phyloP scores from a whole-genome alignment of 1,284 basidiomycete genomes.

The Fomitopsis betulina region DNA sequence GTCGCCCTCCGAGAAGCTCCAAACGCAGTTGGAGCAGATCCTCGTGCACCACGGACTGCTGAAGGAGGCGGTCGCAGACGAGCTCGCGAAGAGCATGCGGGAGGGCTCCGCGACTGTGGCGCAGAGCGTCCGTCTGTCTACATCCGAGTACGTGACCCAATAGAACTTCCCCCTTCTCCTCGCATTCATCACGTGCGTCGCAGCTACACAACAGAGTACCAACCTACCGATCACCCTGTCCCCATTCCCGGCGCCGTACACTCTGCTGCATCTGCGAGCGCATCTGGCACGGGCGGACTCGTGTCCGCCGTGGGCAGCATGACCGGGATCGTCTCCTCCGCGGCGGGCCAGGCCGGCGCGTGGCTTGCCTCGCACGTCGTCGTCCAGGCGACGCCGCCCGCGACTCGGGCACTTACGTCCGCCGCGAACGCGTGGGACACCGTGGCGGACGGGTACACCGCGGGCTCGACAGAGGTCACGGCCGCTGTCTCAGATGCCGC shows the following conservation, averaged over 20 bases:
- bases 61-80: slow-evolving; percentile 25
- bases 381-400: slow-evolving; percentile 13
- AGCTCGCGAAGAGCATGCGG: slow-evolving; percentile 20
- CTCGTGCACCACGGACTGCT: slow-evolving; percentile 25
- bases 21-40: slow-evolving; percentile 25
- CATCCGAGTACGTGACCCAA: slow-evolving; percentile 9
- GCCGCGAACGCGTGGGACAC: slow-evolving; percentile 11
- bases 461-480: slow-evolving; percentile 14
- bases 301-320: slow-evolving; percentile 18
- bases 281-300: slow-evolving; percentile 16
- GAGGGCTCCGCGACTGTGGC: slow-evolving; percentile 17
- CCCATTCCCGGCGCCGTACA: slow-evolving; percentile 13
- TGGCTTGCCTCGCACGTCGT: slow-evolving; percentile 20
- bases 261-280: slow-evolving; percentile 7
- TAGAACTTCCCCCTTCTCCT: background rate
- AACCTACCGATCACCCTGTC: slow-evolving; percentile 15
- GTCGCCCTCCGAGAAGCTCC: slow-evolving; percentile 16
- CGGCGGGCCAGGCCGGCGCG: slow-evolving; percentile 19
- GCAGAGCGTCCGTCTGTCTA: slow-evolving; percentile 12
- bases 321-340: slow-evolving; percentile 15
- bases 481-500: slow-evolving; percentile 12
- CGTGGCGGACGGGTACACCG: slow-evolving; percentile 8
- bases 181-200: background rate
- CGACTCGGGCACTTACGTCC: slow-evolving; percentile 12
- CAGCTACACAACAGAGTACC: slow-evolving; percentile 16